Evolutionary conservation across 495 filamentous ascomycete species (phyloP).

Genomic region (Annulohypoxylon stygium): DNA sequence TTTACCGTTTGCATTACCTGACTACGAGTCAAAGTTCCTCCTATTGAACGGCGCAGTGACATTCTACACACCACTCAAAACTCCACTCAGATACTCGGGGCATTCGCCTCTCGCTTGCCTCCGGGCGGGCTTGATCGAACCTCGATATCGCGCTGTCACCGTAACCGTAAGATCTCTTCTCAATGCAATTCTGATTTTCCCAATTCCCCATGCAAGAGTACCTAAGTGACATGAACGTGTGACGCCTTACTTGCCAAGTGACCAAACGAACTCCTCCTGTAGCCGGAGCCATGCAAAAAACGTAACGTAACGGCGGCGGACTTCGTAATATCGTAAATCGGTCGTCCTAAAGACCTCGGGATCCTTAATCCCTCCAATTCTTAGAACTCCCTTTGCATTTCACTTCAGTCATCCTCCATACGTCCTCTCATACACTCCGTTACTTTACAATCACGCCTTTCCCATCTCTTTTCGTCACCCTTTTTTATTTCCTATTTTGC

Average conservation of each 20-base stretch:
- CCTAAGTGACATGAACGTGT: constrained; percentile 2
- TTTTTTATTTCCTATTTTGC: not conserved
- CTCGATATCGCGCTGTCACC: not conserved
- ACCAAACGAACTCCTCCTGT: constrained; percentile 3
- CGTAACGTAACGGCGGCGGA: not conserved
- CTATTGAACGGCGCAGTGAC: not conserved
- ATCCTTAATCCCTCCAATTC: not conserved
- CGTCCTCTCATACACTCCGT: not conserved
- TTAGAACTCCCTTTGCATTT: constrained; percentile 1
- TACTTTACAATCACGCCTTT: not conserved
- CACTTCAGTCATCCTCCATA: not conserved
- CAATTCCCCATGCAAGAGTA: not conserved
- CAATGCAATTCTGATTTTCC: constrained; percentile 3
- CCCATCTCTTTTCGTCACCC: not conserved
- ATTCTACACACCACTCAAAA: not conserved
- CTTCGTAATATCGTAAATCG: constrained; percentile 20
- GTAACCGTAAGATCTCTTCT: not conserved
- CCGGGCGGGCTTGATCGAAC: not conserved
- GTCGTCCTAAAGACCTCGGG: not conserved
- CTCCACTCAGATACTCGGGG: not conserved
- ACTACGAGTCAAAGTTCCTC: too few species aligned
- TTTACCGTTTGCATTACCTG: too few species aligned
- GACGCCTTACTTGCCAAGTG: constrained; percentile 17
- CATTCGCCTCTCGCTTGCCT: constrained; percentile 33
- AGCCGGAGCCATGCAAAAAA: constrained; percentile 14